Conservation (phyloP, 2,329 filamentous ascomycete genomes). For the Ilyonectria destructans region DNA sequence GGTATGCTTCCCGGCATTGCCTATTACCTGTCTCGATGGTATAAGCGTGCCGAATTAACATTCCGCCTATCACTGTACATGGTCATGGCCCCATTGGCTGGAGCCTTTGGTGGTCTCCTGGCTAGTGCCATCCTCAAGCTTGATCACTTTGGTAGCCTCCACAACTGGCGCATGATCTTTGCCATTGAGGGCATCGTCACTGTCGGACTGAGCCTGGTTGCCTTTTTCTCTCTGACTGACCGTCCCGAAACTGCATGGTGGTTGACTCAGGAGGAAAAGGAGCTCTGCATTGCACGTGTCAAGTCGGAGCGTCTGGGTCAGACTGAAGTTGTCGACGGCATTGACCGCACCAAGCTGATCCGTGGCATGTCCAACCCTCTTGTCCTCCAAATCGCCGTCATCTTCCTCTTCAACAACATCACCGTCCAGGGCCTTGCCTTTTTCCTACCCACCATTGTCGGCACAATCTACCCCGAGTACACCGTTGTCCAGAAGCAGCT, state of each 20-base stretch:
- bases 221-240: constrained; percentile 77
- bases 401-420: constrained; percentile 77
- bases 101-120: constrained; percentile 78
- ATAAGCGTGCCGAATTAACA: constrained; percentile 73
- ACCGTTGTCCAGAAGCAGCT: constrained; percentile 75
- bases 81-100: constrained; percentile 77
- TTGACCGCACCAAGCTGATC: constrained; percentile 72
- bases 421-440: constrained; percentile 79
- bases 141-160: constrained; percentile 68
- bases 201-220: constrained; percentile 67
- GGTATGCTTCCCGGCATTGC: constrained; percentile 78
- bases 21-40: constrained; percentile 78
- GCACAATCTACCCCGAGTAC: constrained; percentile 73
- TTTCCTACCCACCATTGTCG: constrained; percentile 77
- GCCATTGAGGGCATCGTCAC: constrained; percentile 78
- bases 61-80: constrained; percentile 77
- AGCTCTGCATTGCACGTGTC: constrained; percentile 75
- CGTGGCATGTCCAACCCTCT: constrained; percentile 74
- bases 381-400: constrained; percentile 68
- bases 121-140: constrained; percentile 75
- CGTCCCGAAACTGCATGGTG: constrained; percentile 77
- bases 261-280: constrained; percentile 76
- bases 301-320: constrained; percentile 71
- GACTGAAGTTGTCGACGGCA: constrained; percentile 74
- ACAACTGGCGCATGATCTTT: constrained; percentile 80